Evolutionary conservation across 441 rosid species (phyloP), one percentile per base, ranked within the genome.

Genomic region (Pelargonium australe): DNA sequence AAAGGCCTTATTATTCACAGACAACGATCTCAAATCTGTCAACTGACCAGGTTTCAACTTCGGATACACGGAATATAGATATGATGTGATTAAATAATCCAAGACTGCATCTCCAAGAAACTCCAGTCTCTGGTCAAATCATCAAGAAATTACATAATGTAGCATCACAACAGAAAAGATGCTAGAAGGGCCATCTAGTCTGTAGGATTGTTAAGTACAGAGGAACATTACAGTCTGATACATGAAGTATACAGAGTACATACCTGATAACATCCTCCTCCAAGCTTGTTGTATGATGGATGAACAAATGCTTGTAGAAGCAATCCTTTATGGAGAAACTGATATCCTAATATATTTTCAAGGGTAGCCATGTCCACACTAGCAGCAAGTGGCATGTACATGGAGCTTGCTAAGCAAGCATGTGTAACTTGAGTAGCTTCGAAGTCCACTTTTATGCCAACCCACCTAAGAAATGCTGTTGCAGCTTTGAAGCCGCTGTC

Each of bases 241-340:
- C 43, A 20, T 64, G 8, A 23, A 71, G 60, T 45, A 28, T 31
- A 72, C 13, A 60, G 13, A 67, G 10, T 28, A 65, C 63, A 67
- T 74, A 87, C 99, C 94, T 95, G 99, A 79, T 91, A 94, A 87
- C 99, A 94, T 75, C 99, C 99, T 75, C 96, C 96, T 63, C 92
- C 99, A 74, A 80, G 90, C 80, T 70, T 80, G 84, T 79, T 84
- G 81, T 85, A 89, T 77, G 98, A 94, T 72, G 99, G 97, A 84
- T 94, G 99, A 53, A 94, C 83, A 74, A 90, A 86, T 53, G 97
- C 96, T 77, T 91, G 97, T 13, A 87, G 79, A 77, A 91, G 89
- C 71, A 95, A 80, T 76, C 99, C 99, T 84, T 69, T 86, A 72
- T 87, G 88, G 68, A 69, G 79, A 77, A 95, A 95, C 57, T 63